Conservation (phyloP, 139 green algal species). For the Auxenochlorella protothecoides region DNA sequence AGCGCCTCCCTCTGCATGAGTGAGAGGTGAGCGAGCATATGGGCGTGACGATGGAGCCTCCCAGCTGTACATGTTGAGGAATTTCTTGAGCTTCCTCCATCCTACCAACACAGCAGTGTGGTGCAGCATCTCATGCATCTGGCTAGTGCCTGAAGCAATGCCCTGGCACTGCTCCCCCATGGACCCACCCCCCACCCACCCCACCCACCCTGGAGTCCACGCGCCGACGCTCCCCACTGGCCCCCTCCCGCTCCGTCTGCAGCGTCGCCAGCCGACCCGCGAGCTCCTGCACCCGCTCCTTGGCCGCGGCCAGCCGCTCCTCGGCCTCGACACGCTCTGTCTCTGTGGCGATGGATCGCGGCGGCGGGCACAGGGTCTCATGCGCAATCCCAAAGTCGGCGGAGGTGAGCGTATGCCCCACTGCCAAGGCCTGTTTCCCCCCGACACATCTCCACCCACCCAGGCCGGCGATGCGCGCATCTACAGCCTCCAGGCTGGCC, state of each 20-base stretch:
- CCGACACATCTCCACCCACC: neutral
- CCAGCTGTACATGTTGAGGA: too few species aligned
- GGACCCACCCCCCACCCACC: too few species aligned
- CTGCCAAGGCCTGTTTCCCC: too few species aligned
- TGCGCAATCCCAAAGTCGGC: too few species aligned
- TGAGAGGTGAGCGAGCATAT: neutral
- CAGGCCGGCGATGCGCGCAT: conserved; percentile 24
- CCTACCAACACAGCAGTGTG: too few species aligned
- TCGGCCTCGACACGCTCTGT: conserved; percentile 4
- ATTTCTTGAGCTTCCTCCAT: too few species aligned
- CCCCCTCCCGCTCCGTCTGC: conserved; percentile 11
- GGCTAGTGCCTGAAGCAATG: too few species aligned
- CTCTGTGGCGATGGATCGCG: too few species aligned
- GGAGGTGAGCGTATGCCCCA: neutral
- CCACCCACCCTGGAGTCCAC: conserved; percentile 11
- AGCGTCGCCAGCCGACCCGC: conserved; percentile 11
- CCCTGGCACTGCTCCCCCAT: too few species aligned
- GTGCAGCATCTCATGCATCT: too few species aligned
- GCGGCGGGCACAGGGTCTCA: too few species aligned
- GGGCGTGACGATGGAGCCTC: too few species aligned
- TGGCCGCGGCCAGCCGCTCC: conserved; percentile 25
- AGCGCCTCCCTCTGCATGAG: conserved; percentile 29
- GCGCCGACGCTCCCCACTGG: conserved; percentile 3
- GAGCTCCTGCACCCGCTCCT: neutral
- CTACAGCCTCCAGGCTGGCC: conserved; percentile 27